Evolutionary conservation across 2,329 filamentous ascomycete species (phyloP), one percentile per base, ranked within the genome.

Genomic region (Aspergillus chevalieri): DNA sequence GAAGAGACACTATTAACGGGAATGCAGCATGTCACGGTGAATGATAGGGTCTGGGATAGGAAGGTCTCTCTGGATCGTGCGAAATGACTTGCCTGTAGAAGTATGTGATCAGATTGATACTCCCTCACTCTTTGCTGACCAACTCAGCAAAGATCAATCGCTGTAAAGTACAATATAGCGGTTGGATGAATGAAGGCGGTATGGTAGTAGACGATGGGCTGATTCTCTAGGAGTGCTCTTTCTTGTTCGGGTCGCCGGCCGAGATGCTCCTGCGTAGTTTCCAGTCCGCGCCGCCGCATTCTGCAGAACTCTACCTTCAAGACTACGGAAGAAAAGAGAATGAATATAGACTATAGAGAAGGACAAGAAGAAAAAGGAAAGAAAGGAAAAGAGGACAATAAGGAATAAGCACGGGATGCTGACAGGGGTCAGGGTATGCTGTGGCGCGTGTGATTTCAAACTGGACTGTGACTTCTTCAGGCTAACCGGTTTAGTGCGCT

Each of bases 201-300:
- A 17, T n/a, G 14, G n/a, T 10, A 33, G 30, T 33, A 10, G 30
- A 33, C 9, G 30, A 36, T 36, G 34, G n/a, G 34, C 34, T 30
- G 26, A 30, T 30, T 30, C 9, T 30, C 26, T 12, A 30, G 34
- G 34, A n/a, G n/a, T 7, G 38, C 2, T 19, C 38, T 39, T 17
- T 39, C 33, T 38, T 38, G 34, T 15, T 38, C 34, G 34, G n/a
- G 34, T 30, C 26, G 26, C 17, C 17, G 21, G 44, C 44, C 30
- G 36, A 21, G 45, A 17, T 14, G 17, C n/a, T 24, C 44, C 47
- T n/a, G 50, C 50, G 50, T 52, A 52, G 46, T 49, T 52, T 42
- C 47, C 50, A 52, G 50, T 49, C 50, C 50, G 47, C 33, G 39
- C 34, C 9, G 6, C 38, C 38, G 26, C 44, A 50, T 46, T 45